Percentiles rank a stretch among this genome's conserved stretches.
Evolutionary conservation across 2,329 filamentous ascomycete species (phyloP).

Genomic region (Hawksworthiomyces lignivorus): DNA sequence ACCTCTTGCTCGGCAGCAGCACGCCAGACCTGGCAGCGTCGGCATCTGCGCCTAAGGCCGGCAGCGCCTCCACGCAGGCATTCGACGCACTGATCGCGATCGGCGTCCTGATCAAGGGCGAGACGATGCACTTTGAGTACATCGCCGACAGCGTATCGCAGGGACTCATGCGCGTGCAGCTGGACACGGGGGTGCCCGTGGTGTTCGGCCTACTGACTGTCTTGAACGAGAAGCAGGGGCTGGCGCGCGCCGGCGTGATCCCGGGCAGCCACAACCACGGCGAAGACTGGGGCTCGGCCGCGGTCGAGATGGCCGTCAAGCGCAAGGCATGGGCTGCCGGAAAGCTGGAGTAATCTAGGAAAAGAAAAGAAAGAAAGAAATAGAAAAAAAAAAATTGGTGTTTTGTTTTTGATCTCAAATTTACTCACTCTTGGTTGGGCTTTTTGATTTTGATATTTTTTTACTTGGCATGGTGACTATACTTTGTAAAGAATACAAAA

Average conservation of each 20-base stretch:
- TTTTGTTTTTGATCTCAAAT: too few species aligned
- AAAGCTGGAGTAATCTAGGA: conserved; percentile 31
- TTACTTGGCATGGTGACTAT: too few species aligned
- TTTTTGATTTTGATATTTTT: too few species aligned
- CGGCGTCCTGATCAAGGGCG: conserved; percentile 94
- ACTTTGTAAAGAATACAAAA: too few species aligned
- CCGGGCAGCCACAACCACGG: conserved; percentile 78
- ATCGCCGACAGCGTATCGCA: conserved; percentile 87
- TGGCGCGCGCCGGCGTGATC: conserved; percentile 72
- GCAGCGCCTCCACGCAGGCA: conserved; percentile 42
- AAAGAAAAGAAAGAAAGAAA: conserved; percentile 9
- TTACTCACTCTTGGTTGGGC: too few species aligned
- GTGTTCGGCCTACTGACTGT: conserved; percentile 90
- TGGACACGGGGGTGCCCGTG: conserved; percentile 82
- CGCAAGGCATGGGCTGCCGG: conserved; percentile 75
- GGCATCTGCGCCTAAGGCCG: conserved; percentile 43
- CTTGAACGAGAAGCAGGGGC: conserved; percentile 78
- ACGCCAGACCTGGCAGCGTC: conserved; percentile 67
- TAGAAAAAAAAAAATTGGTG: not conserved
- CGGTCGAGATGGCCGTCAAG: conserved; percentile 90
- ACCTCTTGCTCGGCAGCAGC: conserved; percentile 60
- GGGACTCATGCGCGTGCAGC: conserved; percentile 87
- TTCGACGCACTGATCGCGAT: conserved; percentile 96
- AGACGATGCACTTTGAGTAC: conserved; percentile 99
- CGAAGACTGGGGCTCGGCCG: conserved; percentile 89